Conservation (phyloP, 176 grass and related monocot species). For the Alopecurus myosuroides region DNA sequence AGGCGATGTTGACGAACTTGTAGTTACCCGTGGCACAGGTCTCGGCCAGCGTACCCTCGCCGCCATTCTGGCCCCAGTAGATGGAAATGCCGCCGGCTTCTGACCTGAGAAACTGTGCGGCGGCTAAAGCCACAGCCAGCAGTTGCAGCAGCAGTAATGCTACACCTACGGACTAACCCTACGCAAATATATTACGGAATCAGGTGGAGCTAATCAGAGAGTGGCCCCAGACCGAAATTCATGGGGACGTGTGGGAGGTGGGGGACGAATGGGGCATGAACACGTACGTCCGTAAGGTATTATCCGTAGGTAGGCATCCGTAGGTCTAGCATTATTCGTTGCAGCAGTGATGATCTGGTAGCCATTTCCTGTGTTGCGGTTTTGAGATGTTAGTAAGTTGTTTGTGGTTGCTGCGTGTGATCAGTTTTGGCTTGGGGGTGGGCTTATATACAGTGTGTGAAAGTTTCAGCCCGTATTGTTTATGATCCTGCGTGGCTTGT, state of each 20-base stretch:
- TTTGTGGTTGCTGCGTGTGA: conserved; percentile 3
- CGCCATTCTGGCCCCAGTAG: conserved; percentile 48
- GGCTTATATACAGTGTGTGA: background rate
- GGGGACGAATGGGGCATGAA: too few species aligned
- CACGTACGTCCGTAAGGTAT: too few species aligned
- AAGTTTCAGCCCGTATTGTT: too few species aligned
- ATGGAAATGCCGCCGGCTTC: conserved; percentile 24
- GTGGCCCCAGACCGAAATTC: too few species aligned
- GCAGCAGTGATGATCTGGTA: background rate
- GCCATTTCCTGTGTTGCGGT: background rate
- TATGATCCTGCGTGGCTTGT: too few species aligned
- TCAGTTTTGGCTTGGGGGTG: background rate
- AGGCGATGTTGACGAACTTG: conserved; percentile 45
- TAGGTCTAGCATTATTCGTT: too few species aligned
- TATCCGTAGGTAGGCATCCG: too few species aligned
- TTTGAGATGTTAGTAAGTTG: background rate
- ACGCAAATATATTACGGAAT: too few species aligned
- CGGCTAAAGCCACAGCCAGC: conserved; percentile 4
- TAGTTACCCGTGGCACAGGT: conserved; percentile 32
- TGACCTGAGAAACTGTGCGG: background rate
- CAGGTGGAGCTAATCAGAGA: too few species aligned
- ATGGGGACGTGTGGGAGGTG: too few species aligned
- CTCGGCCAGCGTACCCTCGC: conserved; percentile 27
- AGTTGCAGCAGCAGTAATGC: too few species aligned
- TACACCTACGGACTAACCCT: too few species aligned